These are phyloP conservation scores for Citrullus colocynthis DNA, from an alignment of 306 rosid genomes.

Conservation along the genomic window DNA sequence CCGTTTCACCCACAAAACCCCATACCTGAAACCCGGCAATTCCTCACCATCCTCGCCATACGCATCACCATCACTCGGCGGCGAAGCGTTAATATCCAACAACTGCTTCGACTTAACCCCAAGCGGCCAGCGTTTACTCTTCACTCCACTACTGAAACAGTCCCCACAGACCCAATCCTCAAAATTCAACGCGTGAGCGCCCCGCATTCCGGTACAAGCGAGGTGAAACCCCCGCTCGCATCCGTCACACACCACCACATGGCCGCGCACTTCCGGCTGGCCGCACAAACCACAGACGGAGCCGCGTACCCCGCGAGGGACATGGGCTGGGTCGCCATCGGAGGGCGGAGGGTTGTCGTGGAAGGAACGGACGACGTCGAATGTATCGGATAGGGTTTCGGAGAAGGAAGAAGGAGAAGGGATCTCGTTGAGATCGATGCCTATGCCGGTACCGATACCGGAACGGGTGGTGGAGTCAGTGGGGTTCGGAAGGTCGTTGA, in stretches of 20 bases:
- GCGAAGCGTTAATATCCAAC: conserved; percentile 86
- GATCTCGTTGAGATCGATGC: conserved; percentile 97
- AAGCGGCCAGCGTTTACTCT: conserved; percentile 90
- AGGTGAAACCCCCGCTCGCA: conserved; percentile 85
- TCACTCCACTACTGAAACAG: conserved; percentile 44
- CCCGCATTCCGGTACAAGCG: conserved; percentile 64
- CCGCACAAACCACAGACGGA: conserved; percentile 41
- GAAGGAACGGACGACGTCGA: conserved; percentile 65
- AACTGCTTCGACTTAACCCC: conserved; percentile 82
- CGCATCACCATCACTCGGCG: conserved; percentile 66
- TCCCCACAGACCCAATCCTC: conserved; percentile 89
- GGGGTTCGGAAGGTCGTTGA: conserved; percentile 17
- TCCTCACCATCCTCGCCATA: conserved; percentile 34
- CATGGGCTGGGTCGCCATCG: conserved; percentile 48
- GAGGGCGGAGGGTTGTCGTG: conserved; percentile 80
- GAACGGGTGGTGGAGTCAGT: conserved; percentile 34
- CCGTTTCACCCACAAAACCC: background rate
- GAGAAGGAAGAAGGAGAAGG: conserved; percentile 56
- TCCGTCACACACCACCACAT: conserved; percentile 80
- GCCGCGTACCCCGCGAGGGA: conserved; percentile 27
- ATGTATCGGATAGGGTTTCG: conserved; percentile 63
- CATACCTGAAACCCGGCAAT: conserved; percentile 53
- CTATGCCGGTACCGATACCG: conserved; percentile 32
- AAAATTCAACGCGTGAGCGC: conserved; percentile 26
- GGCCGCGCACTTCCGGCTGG: conserved; percentile 32